A percentile compares a stretch with the other conserved stretches of the same genome.
Evolutionary conservation across 1,284 basidiomycete species (phyloP).

Genomic region (Ganoderma leucocontextum): DNA sequence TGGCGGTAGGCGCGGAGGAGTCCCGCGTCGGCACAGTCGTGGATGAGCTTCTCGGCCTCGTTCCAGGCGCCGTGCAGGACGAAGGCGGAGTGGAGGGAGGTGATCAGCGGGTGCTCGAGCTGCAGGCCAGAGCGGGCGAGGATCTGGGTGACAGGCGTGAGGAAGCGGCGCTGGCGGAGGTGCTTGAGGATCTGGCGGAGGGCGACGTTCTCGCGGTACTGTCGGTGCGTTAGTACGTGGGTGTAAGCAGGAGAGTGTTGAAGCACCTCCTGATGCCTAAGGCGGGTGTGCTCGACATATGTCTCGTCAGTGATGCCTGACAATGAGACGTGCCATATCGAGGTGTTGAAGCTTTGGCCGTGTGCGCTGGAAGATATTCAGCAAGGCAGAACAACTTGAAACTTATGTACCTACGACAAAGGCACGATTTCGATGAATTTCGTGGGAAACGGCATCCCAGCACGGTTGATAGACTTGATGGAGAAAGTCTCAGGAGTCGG

Average conservation of each 20-base stretch:
- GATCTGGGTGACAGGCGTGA: conserved; percentile 72
- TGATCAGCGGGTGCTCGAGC: conserved; percentile 78
- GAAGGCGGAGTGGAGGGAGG: conserved; percentile 68
- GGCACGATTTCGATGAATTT: conserved; percentile 78
- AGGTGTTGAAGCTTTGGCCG: conserved; percentile 75
- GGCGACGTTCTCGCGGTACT: conserved; percentile 73
- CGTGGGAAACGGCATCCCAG: conserved; percentile 66
- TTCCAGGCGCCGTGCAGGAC: conserved; percentile 75
- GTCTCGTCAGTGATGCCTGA: conserved; percentile 62
- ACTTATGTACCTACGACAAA: conserved; percentile 60
- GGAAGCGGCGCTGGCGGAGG: conserved; percentile 77
- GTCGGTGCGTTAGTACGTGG: conserved; percentile 16
- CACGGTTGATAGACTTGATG: conserved; percentile 60
- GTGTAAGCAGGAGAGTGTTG: not conserved
- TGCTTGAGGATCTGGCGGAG: conserved; percentile 81
- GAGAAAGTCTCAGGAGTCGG: conserved; percentile 66
- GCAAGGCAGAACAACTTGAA: conserved; percentile 3
- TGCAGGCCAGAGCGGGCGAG: conserved; percentile 62
- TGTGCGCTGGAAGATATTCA: conserved; percentile 54
- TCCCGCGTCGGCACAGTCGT: conserved; percentile 56
- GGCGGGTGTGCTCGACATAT: conserved; percentile 61
- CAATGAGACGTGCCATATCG: conserved; percentile 77
- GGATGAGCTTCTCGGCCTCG: conserved; percentile 62
- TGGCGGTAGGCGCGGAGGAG: conserved; percentile 69
- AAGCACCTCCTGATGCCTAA: conserved; percentile 67